phyloP scores from a whole-genome alignment of 129 eudicot genomes.

The sunflower (Helianthus annuus) region HanXRQr2.0-SUNRISE NC_035435.2:111391076-111391575 shows the following conservation, averaged over 20 bases:
- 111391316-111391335: conserved; percentile 35
- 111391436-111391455: no score
- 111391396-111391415: conserved; percentile 7
- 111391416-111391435: conserved; percentile 3
- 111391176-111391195: conserved; percentile 67
- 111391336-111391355: conserved; percentile 90
- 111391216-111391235: conserved; percentile 65
- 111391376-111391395: conserved; percentile 97
- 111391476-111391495: no score
- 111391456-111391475: no score
- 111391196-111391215: conserved; percentile 75
- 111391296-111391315: conserved; percentile 18
- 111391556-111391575: no score
- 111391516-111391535: no score
- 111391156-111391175: conserved; percentile 73
- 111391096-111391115: conserved; percentile 57
- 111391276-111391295: not conserved
- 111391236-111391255: conserved; percentile 49
- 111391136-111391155: conserved; percentile 83
- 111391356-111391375: conserved; percentile 81
- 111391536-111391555: no score
- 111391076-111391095: conserved; percentile 65
- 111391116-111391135: conserved; percentile 77
- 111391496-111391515: no score
- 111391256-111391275: conserved; percentile 21